A percentile compares a stretch with the other conserved stretches of the same genome.
phyloP scores from a whole-genome alignment of 108 stramenopile genomes.

The Cyclostephanos tholiformis region DNA sequence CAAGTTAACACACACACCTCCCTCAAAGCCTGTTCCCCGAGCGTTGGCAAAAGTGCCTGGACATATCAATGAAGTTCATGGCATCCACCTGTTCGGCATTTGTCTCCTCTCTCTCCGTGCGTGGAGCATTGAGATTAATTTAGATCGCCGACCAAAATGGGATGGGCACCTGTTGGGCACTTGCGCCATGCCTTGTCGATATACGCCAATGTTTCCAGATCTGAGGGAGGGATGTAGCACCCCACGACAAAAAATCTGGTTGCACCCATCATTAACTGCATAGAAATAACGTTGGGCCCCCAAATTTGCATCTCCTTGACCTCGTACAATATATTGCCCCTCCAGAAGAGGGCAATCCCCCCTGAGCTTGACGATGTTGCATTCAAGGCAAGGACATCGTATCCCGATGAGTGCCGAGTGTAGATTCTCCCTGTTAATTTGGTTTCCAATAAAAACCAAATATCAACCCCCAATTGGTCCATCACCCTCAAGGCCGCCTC shows the following conservation, averaged over 20 bases:
- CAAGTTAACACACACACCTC: too few relatives aligned
- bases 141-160: neutral
- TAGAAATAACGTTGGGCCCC: slow-evolving; percentile 6
- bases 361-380: neutral
- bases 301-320: neutral
- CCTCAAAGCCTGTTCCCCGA: too few relatives aligned
- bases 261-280: slow-evolving; percentile 1
- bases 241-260: slow-evolving; percentile 4
- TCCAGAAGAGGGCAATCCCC: slow-evolving; percentile 5
- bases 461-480: neutral
- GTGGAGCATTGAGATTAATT: neutral
- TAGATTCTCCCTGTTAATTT: neutral
- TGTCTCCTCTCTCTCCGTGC: neutral
- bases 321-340: too few relatives aligned
- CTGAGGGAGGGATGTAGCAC: slow-evolving; percentile 1
- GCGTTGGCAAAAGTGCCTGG: too few relatives aligned
- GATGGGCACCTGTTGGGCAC: neutral
- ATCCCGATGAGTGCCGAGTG: neutral
- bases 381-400: neutral
- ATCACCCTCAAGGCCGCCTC: slow-evolving; percentile 5
- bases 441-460: neutral
- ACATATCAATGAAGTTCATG: too few relatives aligned
- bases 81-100: too few relatives aligned
- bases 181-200: neutral
- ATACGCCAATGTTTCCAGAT: neutral